Conservation (phyloP, 495 filamentous ascomycete species). For the Penicillium tannophilum region DNA sequence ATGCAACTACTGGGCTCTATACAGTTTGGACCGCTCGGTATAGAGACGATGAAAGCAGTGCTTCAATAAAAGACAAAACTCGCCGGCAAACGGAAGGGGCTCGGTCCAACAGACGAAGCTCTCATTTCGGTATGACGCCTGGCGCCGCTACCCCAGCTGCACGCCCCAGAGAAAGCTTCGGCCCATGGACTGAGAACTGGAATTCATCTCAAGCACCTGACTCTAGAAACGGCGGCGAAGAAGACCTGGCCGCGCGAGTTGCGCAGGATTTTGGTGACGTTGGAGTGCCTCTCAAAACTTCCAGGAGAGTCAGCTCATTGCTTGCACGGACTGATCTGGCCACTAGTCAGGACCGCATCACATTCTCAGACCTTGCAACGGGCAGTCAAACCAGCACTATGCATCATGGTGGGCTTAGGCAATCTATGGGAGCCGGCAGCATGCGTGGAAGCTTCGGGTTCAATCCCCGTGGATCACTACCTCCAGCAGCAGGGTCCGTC, state of each 20-base stretch:
- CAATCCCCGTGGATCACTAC: conserved; percentile 45
- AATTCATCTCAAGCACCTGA: conserved; percentile 36
- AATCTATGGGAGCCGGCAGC: conserved; percentile 74
- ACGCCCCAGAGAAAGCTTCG: conserved; percentile 60
- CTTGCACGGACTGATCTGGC: conserved; percentile 89
- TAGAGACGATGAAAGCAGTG: conserved; percentile 56
- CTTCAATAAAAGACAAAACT: conserved; percentile 51
- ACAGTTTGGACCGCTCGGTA: conserved; percentile 80
- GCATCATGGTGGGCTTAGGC: conserved; percentile 57
- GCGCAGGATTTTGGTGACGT: conserved; percentile 75
- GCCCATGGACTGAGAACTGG: conserved; percentile 42
- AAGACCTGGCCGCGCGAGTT: conserved; percentile 70
- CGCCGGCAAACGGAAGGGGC: conserved; percentile 54
- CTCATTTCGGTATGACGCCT: conserved; percentile 76
- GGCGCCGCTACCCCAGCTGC: conserved; percentile 79
- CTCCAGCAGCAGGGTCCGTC: conserved; percentile 43
- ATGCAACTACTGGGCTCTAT: conserved; percentile 68
- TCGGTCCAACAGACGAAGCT: conserved; percentile 77
- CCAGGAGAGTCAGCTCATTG: conserved; percentile 87
- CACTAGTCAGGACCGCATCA: conserved; percentile 69
- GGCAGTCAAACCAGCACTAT: conserved; percentile 49
- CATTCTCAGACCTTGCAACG: conserved; percentile 69
- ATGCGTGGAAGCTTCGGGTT: conserved; percentile 61
- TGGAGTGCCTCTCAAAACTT: conserved; percentile 69
- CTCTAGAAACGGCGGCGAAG: conserved; percentile 44